Base-by-base conservation (phyloP, 2,329 filamentous ascomycete genomes). In the Paecilomyces sp. region DNA sequence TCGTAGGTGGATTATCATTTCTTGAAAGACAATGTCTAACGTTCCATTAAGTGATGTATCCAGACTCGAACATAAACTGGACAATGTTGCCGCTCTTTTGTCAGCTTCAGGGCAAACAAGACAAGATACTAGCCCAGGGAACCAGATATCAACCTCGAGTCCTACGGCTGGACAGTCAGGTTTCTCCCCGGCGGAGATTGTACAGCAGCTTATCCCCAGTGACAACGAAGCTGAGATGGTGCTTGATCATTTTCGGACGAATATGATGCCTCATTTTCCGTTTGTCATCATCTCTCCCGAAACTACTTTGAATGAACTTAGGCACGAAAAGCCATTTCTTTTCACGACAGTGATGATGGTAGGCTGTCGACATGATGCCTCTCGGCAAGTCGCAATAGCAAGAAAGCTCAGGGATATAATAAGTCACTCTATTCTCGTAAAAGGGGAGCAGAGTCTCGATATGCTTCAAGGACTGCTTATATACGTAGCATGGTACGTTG, bases 381-480 rank as follows among this genome's bases (percentile, higher is more conserved):
- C 31, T 9, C 62, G 61, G 4, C 64, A 67, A 54, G 34, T 59
- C 36, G 58, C 61, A 24, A 59, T 70, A 4, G 58, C 57, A 1
- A 55, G 62, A 0, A 47, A 24, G 2, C 33, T 66, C 3, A 61
- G 58, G 25, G 51, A 62, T 12, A 77, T 80, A 65, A 64, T 81
- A 31, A 73, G 77, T 5, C 71, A 79, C 22, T 74, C 76, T 34
- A 67, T 80, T 55, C 56, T 83, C 0, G 71, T 79, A 1, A 71
- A 75, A 60, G 74, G 75, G 18, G 73, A 80, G 47, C 70, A 70
- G 33, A 73, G 70, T 15, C 59, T 82, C 8, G 79, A 81, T 58
- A 65, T 80, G 2, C 70, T 82, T 1, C 79, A 82, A 64, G 80
- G 79, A 0, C 66, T 82, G 8, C 61, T 82, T 7, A 70, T 81